Conservation (phyloP, 2,329 filamentous ascomycete species). For the Colletotrichum trifolii region DNA sequence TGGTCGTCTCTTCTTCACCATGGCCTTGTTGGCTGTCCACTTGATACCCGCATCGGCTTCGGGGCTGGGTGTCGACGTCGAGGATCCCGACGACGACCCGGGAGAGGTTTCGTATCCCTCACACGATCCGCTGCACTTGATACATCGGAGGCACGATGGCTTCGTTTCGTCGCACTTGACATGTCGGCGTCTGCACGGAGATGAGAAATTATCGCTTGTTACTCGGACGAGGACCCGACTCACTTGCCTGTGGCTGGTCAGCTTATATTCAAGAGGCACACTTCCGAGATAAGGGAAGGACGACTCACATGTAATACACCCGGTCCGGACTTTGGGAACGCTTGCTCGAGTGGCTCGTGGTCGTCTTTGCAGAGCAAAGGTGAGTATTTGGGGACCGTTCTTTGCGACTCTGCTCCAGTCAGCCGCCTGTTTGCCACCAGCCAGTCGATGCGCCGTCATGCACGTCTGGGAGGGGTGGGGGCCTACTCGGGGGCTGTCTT, state of each 20-base stretch:
- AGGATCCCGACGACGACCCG: neutral
- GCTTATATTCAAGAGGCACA: neutral
- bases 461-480: conserved; percentile 1
- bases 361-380: conserved; percentile 44
- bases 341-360: conserved; percentile 46
- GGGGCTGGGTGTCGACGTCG: neutral
- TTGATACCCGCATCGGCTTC: neutral
- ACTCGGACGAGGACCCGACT: conserved; percentile 26
- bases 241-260: conserved; percentile 42
- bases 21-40: neutral
- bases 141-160: conserved; percentile 47
- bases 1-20: neutral
- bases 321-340: conserved; percentile 46
- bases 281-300: neutral
- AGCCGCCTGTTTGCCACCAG: conserved; percentile 13
- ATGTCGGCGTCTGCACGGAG: conserved; percentile 44
- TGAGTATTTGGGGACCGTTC: conserved; percentile 32
- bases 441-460: conserved; percentile 1
- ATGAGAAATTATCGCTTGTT: conserved; percentile 8
- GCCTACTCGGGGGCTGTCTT: conserved; percentile 21
- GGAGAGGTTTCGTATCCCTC: conserved; percentile 43
- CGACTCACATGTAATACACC: conserved; percentile 47
- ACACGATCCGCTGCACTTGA: conserved; percentile 50
- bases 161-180: conserved; percentile 51
- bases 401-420: conserved; percentile 4